Percentiles rank a stretch among this genome's conserved stretches.
Conservation (phyloP, 2,329 filamentous ascomycete species). For the Beauveria caledonica region DNA sequence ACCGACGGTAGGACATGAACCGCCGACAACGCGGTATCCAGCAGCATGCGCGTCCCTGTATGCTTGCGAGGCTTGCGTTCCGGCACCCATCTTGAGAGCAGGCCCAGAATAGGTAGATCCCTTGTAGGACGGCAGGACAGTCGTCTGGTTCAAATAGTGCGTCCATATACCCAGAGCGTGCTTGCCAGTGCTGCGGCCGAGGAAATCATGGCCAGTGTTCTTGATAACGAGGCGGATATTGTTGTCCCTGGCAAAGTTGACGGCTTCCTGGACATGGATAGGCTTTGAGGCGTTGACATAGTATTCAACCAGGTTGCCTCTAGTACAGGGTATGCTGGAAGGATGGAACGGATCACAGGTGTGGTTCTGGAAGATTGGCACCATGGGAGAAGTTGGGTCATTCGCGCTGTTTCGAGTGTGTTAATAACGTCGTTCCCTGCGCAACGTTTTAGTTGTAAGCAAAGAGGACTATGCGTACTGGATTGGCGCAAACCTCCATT, state of each 20-base stretch:
- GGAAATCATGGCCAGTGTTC: conserved; percentile 42
- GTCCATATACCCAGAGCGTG: conserved; percentile 41
- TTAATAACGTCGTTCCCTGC: no score
- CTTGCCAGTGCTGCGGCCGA: conserved; percentile 45
- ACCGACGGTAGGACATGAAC: conserved; percentile 37
- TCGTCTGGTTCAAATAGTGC: conserved; percentile 31
- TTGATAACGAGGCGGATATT: conserved; percentile 39
- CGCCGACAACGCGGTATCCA: no score
- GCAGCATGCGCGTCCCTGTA: no score
- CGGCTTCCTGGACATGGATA: conserved; percentile 17
- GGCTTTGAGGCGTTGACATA: conserved; percentile 24
- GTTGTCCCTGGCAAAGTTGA: conserved; percentile 28
- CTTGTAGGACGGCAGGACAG: no score
- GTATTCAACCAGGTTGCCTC: conserved; percentile 34
- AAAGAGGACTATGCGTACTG: conserved; percentile 19
- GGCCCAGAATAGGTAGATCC: no score
- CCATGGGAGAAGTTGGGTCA: conserved; percentile 17
- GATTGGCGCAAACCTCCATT: conserved; percentile 23
- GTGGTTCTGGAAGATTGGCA: conserved; percentile 24
- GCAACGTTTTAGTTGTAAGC: no score
- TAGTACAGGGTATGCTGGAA: conserved; percentile 28
- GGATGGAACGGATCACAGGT: conserved; percentile 24
- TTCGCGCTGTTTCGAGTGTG: neutral
- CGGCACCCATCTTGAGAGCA: conserved; percentile 37
- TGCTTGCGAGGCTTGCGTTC: conserved; percentile 15